Percentiles rank a stretch among this genome's conserved stretches.
Evolutionary conservation across 139 green algal genomes (phyloP).

Genomic region (Tetradesmus obliquus): DNA sequence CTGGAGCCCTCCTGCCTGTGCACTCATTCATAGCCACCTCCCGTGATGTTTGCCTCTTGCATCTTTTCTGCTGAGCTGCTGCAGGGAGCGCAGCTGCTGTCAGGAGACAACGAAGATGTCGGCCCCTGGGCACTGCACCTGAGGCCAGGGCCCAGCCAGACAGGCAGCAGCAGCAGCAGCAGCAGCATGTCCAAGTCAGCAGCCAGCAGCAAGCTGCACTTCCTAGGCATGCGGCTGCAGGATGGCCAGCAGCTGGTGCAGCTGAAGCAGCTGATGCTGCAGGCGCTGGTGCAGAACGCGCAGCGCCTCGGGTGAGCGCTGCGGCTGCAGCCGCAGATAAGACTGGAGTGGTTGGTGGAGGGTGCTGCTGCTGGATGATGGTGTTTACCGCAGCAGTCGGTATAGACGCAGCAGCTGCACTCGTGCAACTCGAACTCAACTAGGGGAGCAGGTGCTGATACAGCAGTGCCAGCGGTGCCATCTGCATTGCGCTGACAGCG

Average conservation of each 20-base stretch:
- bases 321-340: neutral
- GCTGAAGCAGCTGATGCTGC: slow-evolving; percentile 35
- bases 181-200: slow-evolving; percentile 17
- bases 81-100: slow-evolving; percentile 8
- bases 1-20: too few relatives aligned
- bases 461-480: too few relatives aligned
- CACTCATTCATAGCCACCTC: too few relatives aligned
- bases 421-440: too few relatives aligned
- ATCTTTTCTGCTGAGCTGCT: neutral
- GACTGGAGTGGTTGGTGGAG: neutral
- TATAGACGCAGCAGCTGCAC: too few relatives aligned
- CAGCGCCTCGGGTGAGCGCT: neutral
- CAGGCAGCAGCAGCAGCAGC: neutral
- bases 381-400: too few relatives aligned
- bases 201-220: neutral
- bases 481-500: too few relatives aligned
- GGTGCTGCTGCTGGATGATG: neutral
- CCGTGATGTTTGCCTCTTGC: neutral
- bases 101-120: slow-evolving; percentile 22
- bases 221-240: slow-evolving; percentile 15
- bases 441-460: too few relatives aligned
- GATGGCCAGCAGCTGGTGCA: slow-evolving; percentile 43
- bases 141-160: slow-evolving; percentile 1
- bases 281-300: slow-evolving; percentile 35
- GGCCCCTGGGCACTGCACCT: slow-evolving; percentile 37